Evolutionary conservation across 2,329 filamentous ascomycete species (phyloP).

Genomic region (Lasiodiplodia sp.): DNA sequence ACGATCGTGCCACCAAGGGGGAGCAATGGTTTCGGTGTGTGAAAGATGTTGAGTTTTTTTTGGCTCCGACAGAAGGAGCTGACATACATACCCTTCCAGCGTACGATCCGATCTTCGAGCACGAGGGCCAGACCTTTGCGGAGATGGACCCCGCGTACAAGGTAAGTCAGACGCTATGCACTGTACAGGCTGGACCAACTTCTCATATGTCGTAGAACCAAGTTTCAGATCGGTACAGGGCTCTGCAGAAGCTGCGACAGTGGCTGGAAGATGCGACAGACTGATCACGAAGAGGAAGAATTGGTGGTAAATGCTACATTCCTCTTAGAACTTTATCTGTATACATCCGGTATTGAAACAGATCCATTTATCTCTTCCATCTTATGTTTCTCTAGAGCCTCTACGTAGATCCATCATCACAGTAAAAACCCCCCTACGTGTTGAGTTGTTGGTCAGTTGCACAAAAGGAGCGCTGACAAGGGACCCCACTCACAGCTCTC

Average conservation of each 20-base stretch:
- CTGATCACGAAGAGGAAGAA: neutral
- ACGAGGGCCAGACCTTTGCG: neutral
- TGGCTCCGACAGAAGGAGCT: no score
- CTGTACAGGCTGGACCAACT: neutral
- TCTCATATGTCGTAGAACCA: neutral
- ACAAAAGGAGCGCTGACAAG: no score
- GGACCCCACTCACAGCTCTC: neutral
- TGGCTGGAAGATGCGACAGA: neutral
- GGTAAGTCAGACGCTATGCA: neutral
- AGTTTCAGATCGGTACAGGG: neutral
- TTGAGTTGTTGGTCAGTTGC: no score
- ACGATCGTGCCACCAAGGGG: neutral
- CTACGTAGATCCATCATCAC: no score
- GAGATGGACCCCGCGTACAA: neutral
- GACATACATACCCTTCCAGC: neutral
- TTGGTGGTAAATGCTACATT: neutral
- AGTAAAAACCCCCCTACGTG: no score
- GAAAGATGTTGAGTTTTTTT: no score
- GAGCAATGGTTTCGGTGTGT: neutral
- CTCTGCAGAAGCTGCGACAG: neutral
- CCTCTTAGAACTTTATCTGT: neutral
- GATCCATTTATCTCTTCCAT: no score
- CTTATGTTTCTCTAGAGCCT: no score
- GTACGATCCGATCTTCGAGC: neutral
- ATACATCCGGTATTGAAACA: no score